Base-by-base conservation (phyloP, 768 basidiomycete genomes). In the Mycena floridula region DNA sequence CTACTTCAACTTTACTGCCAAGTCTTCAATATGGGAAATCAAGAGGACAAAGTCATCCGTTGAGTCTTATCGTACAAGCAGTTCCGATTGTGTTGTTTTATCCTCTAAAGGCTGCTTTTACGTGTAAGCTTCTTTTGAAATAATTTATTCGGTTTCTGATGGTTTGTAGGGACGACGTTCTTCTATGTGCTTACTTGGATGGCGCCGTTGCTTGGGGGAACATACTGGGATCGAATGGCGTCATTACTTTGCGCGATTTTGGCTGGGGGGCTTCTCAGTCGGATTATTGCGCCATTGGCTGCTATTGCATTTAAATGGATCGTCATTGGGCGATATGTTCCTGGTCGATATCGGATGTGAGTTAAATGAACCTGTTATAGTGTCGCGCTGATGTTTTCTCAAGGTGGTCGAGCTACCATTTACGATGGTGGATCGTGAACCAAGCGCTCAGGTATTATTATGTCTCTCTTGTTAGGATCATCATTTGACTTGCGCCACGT, bases 261-360 rank as follows among this genome's bases (percentile, higher is more conserved):
- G 22, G 50, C 53, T 18, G 68, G 69, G 0, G 59, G 69, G 23
- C 38, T 68, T 2, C 41, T 54, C 3, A 58, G 60, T 16, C 61
- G 67, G 9, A 57, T 67, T 27, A 42, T 69, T 20, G 62, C 61
- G 16, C 72, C 72, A 2, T 24, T 73, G 20, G 47, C 50, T 4
- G 62, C 69, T 1, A 72, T 73, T 40, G 13, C 55, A 11, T 68
- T 73, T 61, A 72, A 74, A 43, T 74, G 72, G 71, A 26, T 67
- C 30, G 59, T 72, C 42, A 72, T 74, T 39, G 70, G 72, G 2
- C 49, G 54, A 21, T 70, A 72, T 54, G 62, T 53, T 46, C 56
- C 63, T 4, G 68, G 67, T 7, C 55, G 50, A 3, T 64, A 70
- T 48, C 60, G 55, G 45, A 63, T 64, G 66, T 68, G 53, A 46